Evolutionary conservation across 805 yeast species (phyloP), one percentile per base, ranked within the genome.

Genomic region (Candida ponderosae): DNA sequence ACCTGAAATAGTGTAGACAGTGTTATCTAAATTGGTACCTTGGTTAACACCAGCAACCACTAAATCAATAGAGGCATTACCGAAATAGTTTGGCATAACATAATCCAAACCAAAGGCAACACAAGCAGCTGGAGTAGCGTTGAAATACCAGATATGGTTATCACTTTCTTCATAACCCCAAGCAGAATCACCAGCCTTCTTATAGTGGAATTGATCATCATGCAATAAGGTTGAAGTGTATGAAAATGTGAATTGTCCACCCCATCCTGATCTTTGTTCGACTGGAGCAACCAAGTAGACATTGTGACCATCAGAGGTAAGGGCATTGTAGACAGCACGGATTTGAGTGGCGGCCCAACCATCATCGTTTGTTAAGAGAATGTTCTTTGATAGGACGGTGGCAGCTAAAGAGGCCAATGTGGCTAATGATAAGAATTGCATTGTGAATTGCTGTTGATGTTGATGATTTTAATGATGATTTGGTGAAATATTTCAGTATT

Each of bases 341-440:
- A 75, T 70, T 49, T 72, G 72, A 34, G 79, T 70, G 5, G 78
- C 58, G 3, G 69, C 71, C 74, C 75, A 75, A 16, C 73, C 68
- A 44, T 75, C 81, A 48, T 75, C 81, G 47, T 75, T 74, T 42
- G 79, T 66, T 29, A 72, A 58, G 17, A 73, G 52, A 41, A 70
- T 67, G 51, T 69, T 67, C 45, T 65, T 64, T 21, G 66, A 60
- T 8, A 47, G 37, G 18, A 39, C 41, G 1, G 41, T 10, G n/a
- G 43, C 17, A 15, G 40, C 37, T 15, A 40, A 23, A 20, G 21
- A 19, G 10, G 50, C 44, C 17, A 44, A 18, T 3, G 40, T 15
- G 17, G 35, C 17, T 10, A 46, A 43, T 47, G 30, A n/a, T 28
- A 28, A 28, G 30, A 28, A 28, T 7, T n/a, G 17, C 30, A 24